Base-by-base conservation (phyloP, 2,329 filamentous ascomycete species). In the Huntiella abstrusa region DNA sequence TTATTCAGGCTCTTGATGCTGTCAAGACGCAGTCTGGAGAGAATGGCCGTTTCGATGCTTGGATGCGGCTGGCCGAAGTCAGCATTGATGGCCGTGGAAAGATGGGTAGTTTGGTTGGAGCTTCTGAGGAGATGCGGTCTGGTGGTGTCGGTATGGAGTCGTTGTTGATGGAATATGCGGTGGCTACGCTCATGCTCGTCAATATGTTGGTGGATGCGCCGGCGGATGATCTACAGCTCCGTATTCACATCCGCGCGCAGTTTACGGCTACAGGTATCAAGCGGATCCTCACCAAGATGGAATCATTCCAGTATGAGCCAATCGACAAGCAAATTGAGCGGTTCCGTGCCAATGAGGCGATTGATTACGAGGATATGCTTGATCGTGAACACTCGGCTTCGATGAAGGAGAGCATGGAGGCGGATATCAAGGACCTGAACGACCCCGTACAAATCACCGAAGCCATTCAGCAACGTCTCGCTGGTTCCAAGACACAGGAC, bases 101-200 rank as follows among this genome's bases (percentile, higher is more conserved):
- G 71, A 95, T 98, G 86, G 91, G 91, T 55, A 95, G 87, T 64
- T 69, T 96, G 55, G 91, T 98, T 22, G 91, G 91, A 53, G 91
- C 91, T 32, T 95, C 86, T 57, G 91, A 96, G 57, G 91, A 98
- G 65, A 80, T 94, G 49, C 81, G 91, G 54, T 94, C 83, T 56
- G 91, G 91, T 53, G 91, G 91, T 53, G 92, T 95, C 57, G 91
- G 91, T 60, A 94, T 96, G 80, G 91, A 98, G 71, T 96, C 96
- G 62, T 69, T 95, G 56, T 72, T 98, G 46, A 96, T 98, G 91
- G 91, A 98, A 70, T 98, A 98, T 58, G 88, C 87, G 35, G 84
- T 96, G 42, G 84, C 88, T 33, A 93, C 87, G 2, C 73, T 98
- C 57, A 86, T 96, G 59, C 71, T 98, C 57, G 77, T 96, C 68